Percentiles rank a stretch among this genome's conserved stretches.
Conservation (phyloP, 2,329 filamentous ascomycete genomes). For the Phaeosphaeria sp. region DNA sequence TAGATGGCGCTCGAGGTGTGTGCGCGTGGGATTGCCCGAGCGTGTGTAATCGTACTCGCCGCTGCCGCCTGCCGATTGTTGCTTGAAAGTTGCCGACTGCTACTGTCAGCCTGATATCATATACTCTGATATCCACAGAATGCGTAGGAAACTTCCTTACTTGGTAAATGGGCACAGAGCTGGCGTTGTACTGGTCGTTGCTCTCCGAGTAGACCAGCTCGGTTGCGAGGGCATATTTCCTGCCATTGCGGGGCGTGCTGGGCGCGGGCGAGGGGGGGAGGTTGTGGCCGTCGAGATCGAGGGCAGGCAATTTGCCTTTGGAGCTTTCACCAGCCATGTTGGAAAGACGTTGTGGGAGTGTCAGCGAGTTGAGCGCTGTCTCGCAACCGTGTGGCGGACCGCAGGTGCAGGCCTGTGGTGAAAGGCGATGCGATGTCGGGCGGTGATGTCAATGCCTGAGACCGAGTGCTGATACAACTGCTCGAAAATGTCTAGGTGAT, state of each 20-base stretch:
- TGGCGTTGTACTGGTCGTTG: slow-evolving; percentile 96
- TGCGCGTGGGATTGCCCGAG: slow-evolving; percentile 94
- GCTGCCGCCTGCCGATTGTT: slow-evolving; percentile 78
- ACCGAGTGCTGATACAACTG: background rate
- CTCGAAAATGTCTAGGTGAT: background rate
- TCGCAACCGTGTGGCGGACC: background rate
- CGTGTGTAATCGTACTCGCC: slow-evolving; percentile 98
- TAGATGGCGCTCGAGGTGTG: slow-evolving; percentile 93
- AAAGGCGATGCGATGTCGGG: background rate
- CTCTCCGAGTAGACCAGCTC: slow-evolving; percentile 96
- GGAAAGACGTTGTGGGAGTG: slow-evolving; percentile 15
- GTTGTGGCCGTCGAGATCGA: slow-evolving; percentile 49
- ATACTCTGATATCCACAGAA: background rate
- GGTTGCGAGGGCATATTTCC: slow-evolving; percentile 91
- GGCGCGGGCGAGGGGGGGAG: slow-evolving; percentile 76
- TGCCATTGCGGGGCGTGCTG: slow-evolving; percentile 84
- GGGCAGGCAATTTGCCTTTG: slow-evolving; percentile 48
- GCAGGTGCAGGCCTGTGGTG: background rate
- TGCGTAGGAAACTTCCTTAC: slow-evolving; percentile 43
- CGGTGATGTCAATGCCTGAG: background rate
- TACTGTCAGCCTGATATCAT: slow-evolving; percentile 17
- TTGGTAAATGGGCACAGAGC: slow-evolving; percentile 96
- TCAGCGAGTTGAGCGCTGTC: background rate
- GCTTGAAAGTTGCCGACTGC: slow-evolving; percentile 96
- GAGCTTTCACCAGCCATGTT: slow-evolving; percentile 43